Conservation (phyloP, 495 filamentous ascomycete species). For the Tuber indicum region DNA sequence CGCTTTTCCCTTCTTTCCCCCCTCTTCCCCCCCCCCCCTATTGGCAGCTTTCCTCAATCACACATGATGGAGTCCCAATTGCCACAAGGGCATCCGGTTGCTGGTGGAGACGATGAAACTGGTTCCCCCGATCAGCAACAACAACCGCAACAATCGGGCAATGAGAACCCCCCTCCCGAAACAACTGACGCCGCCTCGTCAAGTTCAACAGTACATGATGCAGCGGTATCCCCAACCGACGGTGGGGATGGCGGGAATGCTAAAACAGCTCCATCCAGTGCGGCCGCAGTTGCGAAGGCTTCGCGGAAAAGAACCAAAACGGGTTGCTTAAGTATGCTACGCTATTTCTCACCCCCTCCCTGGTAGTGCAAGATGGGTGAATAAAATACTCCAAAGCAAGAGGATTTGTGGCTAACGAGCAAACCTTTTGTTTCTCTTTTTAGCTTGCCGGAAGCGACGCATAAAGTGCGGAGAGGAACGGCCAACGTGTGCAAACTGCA, state of each 20-base stretch:
- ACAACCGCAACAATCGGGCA: constrained; percentile 9
- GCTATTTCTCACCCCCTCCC: constrained; percentile 10
- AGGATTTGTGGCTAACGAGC: constrained; percentile 24
- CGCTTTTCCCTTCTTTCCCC: background rate
- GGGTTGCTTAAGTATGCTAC: constrained; percentile 78
- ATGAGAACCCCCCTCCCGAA: constrained; percentile 17
- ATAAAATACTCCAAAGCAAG: background rate
- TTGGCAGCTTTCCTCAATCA: background rate
- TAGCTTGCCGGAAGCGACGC: constrained; percentile 85
- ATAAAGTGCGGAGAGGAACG: constrained; percentile 98
- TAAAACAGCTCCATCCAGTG: constrained; percentile 26
- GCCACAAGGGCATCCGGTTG: constrained; percentile 9
- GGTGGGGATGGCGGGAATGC: constrained; percentile 11
- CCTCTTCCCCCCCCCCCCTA: background rate
- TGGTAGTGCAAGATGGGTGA: constrained; percentile 5
- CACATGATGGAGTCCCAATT: constrained; percentile 22
- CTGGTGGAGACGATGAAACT: background rate
- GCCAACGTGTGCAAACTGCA: constrained; percentile 84
- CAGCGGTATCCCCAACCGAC: background rate
- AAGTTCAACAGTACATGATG: constrained; percentile 21
- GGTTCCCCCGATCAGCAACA: constrained; percentile 15
- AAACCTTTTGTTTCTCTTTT: background rate
- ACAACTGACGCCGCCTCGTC: constrained; percentile 14
- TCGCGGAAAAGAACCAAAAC: constrained; percentile 85
- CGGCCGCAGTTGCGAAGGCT: constrained; percentile 27